phyloP scores from a whole-genome alignment of 441 rosid genomes.

The Biscutella laevigata region DNA sequence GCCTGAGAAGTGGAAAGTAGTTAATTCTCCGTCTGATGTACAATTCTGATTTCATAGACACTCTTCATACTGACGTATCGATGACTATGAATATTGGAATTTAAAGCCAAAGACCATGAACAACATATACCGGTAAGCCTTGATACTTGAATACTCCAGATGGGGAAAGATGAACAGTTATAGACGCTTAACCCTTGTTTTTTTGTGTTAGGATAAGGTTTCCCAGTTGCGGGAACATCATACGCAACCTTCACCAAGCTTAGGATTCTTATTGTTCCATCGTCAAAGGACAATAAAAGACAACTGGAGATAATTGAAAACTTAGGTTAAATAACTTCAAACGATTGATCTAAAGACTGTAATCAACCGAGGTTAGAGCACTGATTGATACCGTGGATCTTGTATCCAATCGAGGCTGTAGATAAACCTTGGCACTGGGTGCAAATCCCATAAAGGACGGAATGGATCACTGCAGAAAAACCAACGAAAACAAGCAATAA shows the following conservation, averaged over 20 bases:
- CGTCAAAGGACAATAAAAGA: slow-evolving; percentile 61
- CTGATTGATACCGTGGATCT: slow-evolving; percentile 53
- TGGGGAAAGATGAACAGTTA: slow-evolving; percentile 61
- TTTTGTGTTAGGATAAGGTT: slow-evolving; percentile 43
- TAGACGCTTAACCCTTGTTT: slow-evolving; percentile 58
- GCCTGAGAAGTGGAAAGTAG: slow-evolving; percentile 32
- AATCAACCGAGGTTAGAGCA: slow-evolving; percentile 12
- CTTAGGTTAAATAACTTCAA: not conserved
- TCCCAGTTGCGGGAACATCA: slow-evolving; percentile 72
- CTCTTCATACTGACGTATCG: too few relatives aligned
- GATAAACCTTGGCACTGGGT: slow-evolving; percentile 54
- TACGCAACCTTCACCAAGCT: slow-evolving; percentile 70
- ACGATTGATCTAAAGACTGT: slow-evolving; percentile 6
- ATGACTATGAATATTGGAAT: not conserved
- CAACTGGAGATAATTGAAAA: slow-evolving; percentile 44
- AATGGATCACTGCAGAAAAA: slow-evolving; percentile 69
- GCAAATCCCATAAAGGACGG: slow-evolving; percentile 77
- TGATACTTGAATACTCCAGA: slow-evolving; percentile 85
- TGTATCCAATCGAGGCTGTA: slow-evolving; percentile 70
- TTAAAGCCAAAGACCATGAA: not conserved
- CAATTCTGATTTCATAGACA: not conserved
- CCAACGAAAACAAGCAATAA: slow-evolving; percentile 12
- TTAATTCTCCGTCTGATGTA: not conserved
- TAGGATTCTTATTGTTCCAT: slow-evolving; percentile 64
- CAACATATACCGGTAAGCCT: slow-evolving; percentile 47